Evolutionary conservation across 768 basidiomycete species (phyloP), one percentile per base, ranked within the genome.

Genomic region (Russula brevipes): DNA sequence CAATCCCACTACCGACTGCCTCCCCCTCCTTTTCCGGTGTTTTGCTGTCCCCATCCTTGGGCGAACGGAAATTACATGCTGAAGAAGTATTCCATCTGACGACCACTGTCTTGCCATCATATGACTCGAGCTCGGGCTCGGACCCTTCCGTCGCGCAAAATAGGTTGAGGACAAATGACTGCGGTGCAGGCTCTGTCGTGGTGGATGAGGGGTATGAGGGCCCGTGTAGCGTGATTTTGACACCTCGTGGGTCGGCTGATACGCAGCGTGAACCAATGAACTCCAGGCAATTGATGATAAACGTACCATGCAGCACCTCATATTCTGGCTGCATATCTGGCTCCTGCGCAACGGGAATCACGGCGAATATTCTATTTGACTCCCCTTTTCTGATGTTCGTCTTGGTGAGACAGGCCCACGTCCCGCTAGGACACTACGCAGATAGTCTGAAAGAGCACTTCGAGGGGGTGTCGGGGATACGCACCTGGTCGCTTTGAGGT

Each of bases 391-490:
- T 91, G 68, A 76, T 68, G 69, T 92, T 91, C 39, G 78, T 81
- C 68, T 81, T 82, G 4, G 83, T 87, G 36, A 92, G 76, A 74
- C 93, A 95, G 54, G 85, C 88, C 69, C 86, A 79, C 53, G 89
- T 89, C 30, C 84, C 88, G 24, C 71, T 58, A 19, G 81, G 73
- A 75, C 91, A 94, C 91, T 94, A 68, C 38, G 30, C 31, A 11
- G 33, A 45, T 38, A 30, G 24, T 64, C 8, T 5, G 38, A 38
- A 56, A 55, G 47, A 17, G 41, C 4, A 4, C 10, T 44, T 3
- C 16, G 35, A 35, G 14, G 41, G 11, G 41, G 41, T 17, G 5
- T 2, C 11, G 31, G 36, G 49, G 24, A 47, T 39, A 75, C 82
- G 67, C 70, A 91, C 91, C 82, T 91, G 89, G 75, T 94, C 91